These are phyloP conservation scores for Haplographium delicatum DNA, from an alignment of 495 filamentous ascomycete genomes.

Conservation along the genomic window DNA sequence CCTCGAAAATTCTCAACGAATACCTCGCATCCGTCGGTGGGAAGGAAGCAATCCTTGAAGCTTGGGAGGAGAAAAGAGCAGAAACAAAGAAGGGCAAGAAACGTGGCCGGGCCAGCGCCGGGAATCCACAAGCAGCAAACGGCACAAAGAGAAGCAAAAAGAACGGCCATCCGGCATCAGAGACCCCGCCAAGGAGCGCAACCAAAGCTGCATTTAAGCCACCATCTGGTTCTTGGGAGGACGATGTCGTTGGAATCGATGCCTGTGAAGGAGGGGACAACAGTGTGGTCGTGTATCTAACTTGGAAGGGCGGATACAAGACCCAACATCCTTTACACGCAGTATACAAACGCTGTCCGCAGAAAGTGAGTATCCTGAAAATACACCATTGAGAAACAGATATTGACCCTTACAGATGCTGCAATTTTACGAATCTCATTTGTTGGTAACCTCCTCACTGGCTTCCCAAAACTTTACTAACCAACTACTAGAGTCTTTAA, in stretches of 20 bases:
- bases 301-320: slow-evolving; percentile 53
- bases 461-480: neutral
- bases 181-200: slow-evolving; percentile 31
- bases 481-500: slow-evolving; percentile 13
- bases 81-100: slow-evolving; percentile 29
- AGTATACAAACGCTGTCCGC: slow-evolving; percentile 54
- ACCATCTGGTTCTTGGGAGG: slow-evolving; percentile 53
- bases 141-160: slow-evolving; percentile 40
- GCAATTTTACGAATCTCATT: slow-evolving; percentile 54
- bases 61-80: slow-evolving; percentile 27
- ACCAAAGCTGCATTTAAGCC: slow-evolving; percentile 42
- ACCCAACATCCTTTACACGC: slow-evolving; percentile 51
- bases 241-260: slow-evolving; percentile 48
- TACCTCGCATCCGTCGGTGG: slow-evolving; percentile 45
- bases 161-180: slow-evolving; percentile 33
- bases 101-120: slow-evolving; percentile 20
- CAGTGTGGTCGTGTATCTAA: slow-evolving; percentile 45
- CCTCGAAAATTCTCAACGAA: slow-evolving; percentile 37
- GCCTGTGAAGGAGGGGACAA: slow-evolving; percentile 49
- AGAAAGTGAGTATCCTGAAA: slow-evolving; percentile 52
- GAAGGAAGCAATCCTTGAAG: slow-evolving; percentile 45
- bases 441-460: slow-evolving; percentile 23
- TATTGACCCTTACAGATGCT: slow-evolving; percentile 43
- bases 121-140: slow-evolving; percentile 12
- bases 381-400: no score